Base-by-base conservation (phyloP, 768 basidiomycete species). In the Chalciporus piperatus region DNA sequence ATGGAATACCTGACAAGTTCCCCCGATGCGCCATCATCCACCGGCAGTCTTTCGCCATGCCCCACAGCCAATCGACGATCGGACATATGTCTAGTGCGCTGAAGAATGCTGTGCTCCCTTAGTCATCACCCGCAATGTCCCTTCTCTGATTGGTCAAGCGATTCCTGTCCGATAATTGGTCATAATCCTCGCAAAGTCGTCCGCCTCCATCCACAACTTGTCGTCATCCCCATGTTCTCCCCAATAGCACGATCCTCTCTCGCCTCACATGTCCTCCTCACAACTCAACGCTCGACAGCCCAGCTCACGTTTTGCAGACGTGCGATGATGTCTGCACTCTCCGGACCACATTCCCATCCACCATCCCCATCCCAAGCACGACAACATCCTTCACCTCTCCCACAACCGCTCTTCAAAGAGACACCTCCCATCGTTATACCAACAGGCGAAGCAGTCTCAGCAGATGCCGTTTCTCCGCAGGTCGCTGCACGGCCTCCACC, bases 401-500 rank as follows among this genome's bases (percentile, higher is more conserved):
- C 43, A 11, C 47, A 55, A 27, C 54, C 61, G 16, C 58, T 61
- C 12, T 52, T 70, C 16, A 64, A 74, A 14, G 77, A 83, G 50
- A 65, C 81, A 10, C 80, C 82, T 7, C 78, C 84, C 20, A 66
- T 77, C 32, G 75, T 80, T 48, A 67, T 80, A 13, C 81, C 82
- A 17, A 64, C 76, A 1, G 61, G 74, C 2, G 65, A 72, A 30
- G 60, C 73, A 17, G 66, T 87, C 14, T 80, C 79, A 16, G 64
- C 78, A 13, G 80, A 87, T 59, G 80, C 84, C 3, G 74, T 83
- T 8, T 81, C 87, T 11, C 87, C 89, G 0, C 87, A 89, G 63
- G 77, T 78, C 28, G 86, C 80, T 6, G 87, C 85, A 5, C 81
- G 82, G 1, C 87, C 89, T 3, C 88, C 88, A 6, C 82, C 85